phyloP scores from a whole-genome alignment of 2,329 filamentous ascomycete species.

The Metarhizium robertsii region DNA sequence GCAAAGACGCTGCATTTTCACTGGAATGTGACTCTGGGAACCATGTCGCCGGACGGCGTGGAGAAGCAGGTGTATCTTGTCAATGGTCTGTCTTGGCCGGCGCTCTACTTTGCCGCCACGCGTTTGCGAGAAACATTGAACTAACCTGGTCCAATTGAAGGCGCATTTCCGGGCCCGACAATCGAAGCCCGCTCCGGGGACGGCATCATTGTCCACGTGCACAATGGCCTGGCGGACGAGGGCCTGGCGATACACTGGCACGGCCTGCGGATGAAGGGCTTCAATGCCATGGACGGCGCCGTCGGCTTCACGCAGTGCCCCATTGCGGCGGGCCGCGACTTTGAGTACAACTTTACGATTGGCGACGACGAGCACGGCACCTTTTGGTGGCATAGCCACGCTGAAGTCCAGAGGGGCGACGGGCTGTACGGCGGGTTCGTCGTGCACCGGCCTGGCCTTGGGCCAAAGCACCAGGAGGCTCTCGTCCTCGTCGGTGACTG shows the following conservation, averaged over 20 bases:
- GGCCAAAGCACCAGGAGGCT: slow-evolving; percentile 29
- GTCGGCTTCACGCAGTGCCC: slow-evolving; percentile 38
- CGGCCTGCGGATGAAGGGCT: slow-evolving; percentile 64
- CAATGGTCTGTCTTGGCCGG: slow-evolving; percentile 10
- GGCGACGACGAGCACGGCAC: slow-evolving; percentile 46
- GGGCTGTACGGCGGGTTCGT: slow-evolving; percentile 51
- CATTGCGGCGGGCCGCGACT: slow-evolving; percentile 38
- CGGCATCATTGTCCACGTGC: slow-evolving; percentile 55
- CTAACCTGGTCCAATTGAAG: slow-evolving; percentile 7
- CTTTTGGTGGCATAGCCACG: slow-evolving; percentile 53
- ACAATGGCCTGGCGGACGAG: slow-evolving; percentile 53
- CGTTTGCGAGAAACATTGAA: background rate
- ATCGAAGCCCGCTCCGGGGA: slow-evolving; percentile 65
- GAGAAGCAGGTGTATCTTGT: slow-evolving; percentile 16
- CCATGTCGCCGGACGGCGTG: slow-evolving; percentile 13
- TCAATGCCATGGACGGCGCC: slow-evolving; percentile 59
- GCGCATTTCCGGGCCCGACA: slow-evolving; percentile 58
- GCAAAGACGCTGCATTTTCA: slow-evolving; percentile 10
- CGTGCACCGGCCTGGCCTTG: slow-evolving; percentile 40
- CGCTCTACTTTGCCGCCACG: background rate
- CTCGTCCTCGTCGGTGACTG: slow-evolving; percentile 38
- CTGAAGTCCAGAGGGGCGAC: slow-evolving; percentile 36
- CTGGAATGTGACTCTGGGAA: slow-evolving; percentile 13
- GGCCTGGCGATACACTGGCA: slow-evolving; percentile 63
- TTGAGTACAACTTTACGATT: slow-evolving; percentile 47